phyloP scores from a whole-genome alignment of 1,284 basidiomycete species.

The Heterobasidion irregulare region DNA sequence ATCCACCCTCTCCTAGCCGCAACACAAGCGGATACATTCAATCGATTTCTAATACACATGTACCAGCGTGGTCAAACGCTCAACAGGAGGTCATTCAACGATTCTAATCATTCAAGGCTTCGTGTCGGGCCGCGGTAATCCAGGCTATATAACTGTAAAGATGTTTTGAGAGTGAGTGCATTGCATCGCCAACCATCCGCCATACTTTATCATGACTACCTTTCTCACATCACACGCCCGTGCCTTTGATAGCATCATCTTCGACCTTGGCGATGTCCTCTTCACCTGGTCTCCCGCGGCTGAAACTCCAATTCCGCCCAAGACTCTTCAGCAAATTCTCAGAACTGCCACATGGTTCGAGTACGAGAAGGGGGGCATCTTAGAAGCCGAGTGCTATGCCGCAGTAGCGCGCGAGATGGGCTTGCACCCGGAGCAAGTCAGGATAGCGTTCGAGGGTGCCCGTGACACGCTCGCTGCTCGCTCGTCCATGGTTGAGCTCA shows the following conservation, averaged over 20 bases:
- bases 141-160: too few species aligned
- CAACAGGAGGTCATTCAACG: too few species aligned
- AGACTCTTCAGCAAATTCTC: conserved; percentile 35
- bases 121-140: too few species aligned
- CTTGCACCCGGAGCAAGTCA: conserved; percentile 30
- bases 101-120: too few species aligned
- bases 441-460: conserved; percentile 34
- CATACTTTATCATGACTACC: too few species aligned
- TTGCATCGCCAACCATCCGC: too few species aligned
- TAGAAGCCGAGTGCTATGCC: conserved; percentile 38
- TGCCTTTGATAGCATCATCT: conserved; percentile 21
- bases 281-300: conserved; percentile 47
- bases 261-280: conserved; percentile 50
- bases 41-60: too few species aligned
- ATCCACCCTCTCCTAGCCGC: too few species aligned
- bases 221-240: too few species aligned
- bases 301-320: conserved; percentile 35
- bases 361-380: conserved; percentile 42
- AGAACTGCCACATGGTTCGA: conserved; percentile 43
- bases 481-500: conserved; percentile 34
- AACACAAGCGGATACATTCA: too few species aligned
- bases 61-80: too few species aligned
- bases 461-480: conserved; percentile 38
- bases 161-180: too few species aligned
- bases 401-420: conserved; percentile 31